Percentiles rank a stretch among this genome's conserved stretches.
These are phyloP conservation scores for Domatiomyces globalis DNA, from an alignment of 2,329 filamentous ascomycete genomes.

Conservation along the genomic window DNA sequence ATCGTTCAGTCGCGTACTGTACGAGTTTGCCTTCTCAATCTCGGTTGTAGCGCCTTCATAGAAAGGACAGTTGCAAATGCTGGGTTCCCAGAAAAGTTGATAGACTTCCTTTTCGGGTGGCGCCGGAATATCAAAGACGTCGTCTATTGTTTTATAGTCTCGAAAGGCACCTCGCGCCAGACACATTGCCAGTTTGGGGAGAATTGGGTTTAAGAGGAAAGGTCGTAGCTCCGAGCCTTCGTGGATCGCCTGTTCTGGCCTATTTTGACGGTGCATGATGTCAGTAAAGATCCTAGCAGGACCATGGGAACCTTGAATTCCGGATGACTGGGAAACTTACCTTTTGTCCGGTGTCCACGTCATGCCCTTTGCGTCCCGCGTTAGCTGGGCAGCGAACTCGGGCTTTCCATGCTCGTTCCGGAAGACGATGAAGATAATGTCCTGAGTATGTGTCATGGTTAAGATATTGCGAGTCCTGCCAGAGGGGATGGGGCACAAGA, in stretches of 20 bases:
- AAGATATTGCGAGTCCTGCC: constrained; percentile 1
- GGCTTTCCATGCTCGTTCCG: constrained; percentile 6
- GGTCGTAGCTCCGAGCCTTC: not conserved
- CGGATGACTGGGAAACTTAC: not conserved
- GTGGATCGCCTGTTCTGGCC: constrained; percentile 1
- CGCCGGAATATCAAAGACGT: constrained; percentile 5
- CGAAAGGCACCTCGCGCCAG: constrained; percentile 1
- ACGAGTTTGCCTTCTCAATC: constrained; percentile 6
- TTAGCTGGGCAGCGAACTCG: constrained; percentile 4
- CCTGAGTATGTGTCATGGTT: constrained; percentile 2
- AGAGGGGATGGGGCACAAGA: not conserved
- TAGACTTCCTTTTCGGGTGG: constrained; percentile 7
- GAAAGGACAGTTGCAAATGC: constrained; percentile 5
- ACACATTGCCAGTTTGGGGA: not conserved
- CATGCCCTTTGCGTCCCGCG: constrained; percentile 3
- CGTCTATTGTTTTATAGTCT: constrained; percentile 5
- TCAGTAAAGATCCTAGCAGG: not conserved
- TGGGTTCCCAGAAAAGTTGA: constrained; percentile 4
- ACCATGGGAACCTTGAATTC: no score
- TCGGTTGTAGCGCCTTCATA: constrained; percentile 5
- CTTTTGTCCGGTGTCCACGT: constrained; percentile 3
- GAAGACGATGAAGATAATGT: constrained; percentile 3
- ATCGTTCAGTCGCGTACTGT: constrained; percentile 5
- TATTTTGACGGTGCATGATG: not conserved
- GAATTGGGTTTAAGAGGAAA: constrained; percentile 1